Evolutionary conservation across 495 filamentous ascomycete genomes (phyloP), one percentile per base, ranked within the genome.

Genomic region (Xylaria grammica): DNA sequence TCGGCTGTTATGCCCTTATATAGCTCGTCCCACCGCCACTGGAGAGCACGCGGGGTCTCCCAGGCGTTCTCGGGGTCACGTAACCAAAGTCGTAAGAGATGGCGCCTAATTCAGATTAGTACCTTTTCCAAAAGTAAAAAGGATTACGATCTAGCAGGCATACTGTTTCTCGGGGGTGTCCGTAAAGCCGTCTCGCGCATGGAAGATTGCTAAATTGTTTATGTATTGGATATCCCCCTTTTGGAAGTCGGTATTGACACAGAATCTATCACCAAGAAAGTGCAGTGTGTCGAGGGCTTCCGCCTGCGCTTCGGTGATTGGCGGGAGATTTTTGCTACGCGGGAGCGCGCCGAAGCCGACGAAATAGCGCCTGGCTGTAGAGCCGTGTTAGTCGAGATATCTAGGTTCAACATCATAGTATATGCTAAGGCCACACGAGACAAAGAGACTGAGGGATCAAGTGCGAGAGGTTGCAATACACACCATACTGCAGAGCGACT

Each of bases 221-320:
- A 80, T 70, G 58, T 79, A 85, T 69, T 83, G 80, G 4, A 86
- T 77, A 69, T 86, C 84, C 0, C 84, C 84, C 60, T 77, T 73
- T 30, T 83, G 81, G 62, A 89, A 85, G 48, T 84, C 77, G 2
- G 89, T 72, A 0, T 78, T 69, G 0, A 86, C 74, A 15, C 75
- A 76, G 63, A 83, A 80, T 69, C 82, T 79, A 44, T 86, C 84
- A 0, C 82, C 88, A 0, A 84, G 74, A 69, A 88, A 90, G 65
- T 90, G 85, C 40, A 91, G 57, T 0, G 84, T 80, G 66, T 90
- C 87, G 5, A 91, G 77, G 2, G 88, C 89, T 66, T 91, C 89
- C 6, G 86, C 86, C 68, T 91, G 88, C 0, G 83, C 86, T 71
- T 89, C 85, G 0, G 82, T 85, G 13, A 89, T 87, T 0, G 85